phyloP scores from a whole-genome alignment of 306 rosid species.

The Crotalaria pallida region DNA sequence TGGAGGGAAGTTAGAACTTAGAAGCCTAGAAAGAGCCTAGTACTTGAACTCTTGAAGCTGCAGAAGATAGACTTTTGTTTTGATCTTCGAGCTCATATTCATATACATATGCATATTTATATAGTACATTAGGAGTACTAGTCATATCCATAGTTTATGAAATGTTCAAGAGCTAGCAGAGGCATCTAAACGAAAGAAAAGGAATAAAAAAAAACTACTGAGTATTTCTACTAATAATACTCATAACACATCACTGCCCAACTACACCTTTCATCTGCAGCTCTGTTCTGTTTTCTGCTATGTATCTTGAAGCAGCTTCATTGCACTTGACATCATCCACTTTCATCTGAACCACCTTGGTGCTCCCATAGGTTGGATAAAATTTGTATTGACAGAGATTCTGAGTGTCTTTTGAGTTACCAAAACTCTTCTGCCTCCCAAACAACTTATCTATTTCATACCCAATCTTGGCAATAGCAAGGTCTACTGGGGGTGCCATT shows the following conservation, averaged over 20 bases:
- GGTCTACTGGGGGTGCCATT: constrained; percentile 39
- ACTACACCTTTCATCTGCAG: constrained; percentile 30
- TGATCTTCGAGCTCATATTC: constrained; percentile 26
- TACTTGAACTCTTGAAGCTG: neutral
- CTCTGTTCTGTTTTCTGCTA: constrained; percentile 17
- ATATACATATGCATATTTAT: neutral
- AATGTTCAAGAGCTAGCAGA: constrained; percentile 12
- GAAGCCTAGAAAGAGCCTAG: neutral
- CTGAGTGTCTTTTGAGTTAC: constrained; percentile 10
- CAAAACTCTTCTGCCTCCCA: constrained; percentile 30
- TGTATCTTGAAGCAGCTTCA: constrained; percentile 39
- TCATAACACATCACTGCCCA: constrained; percentile 19
- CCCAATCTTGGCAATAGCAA: constrained; percentile 22
- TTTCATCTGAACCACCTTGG: constrained; percentile 30
- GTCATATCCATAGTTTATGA: neutral
- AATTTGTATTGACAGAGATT: constrained; percentile 39
- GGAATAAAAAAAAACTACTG: neutral
- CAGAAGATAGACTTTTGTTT: constrained; percentile 29
- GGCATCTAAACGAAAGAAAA: neutral
- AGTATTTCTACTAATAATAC: constrained; percentile 5
- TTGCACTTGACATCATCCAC: constrained; percentile 37
- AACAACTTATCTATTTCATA: constrained; percentile 32
- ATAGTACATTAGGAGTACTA: neutral
- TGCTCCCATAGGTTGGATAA: constrained; percentile 27
- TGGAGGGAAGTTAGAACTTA: neutral